Evolutionary conservation across 306 rosid genomes (phyloP).

Genomic region (Castanea sativa): DNA sequence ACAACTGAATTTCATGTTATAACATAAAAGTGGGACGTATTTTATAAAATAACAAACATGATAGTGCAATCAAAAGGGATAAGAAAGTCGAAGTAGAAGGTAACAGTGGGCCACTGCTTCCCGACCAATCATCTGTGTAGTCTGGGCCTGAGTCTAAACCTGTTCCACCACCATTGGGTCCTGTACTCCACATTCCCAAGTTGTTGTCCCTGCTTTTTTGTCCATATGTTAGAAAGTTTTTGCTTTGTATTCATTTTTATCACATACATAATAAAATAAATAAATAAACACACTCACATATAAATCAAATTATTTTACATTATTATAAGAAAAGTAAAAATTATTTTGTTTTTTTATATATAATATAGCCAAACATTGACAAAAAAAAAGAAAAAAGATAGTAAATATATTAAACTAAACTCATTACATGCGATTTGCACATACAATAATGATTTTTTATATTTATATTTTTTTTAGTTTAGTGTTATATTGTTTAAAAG

Average conservation of each 20-base stretch:
- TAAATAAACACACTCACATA: no score
- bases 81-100: constrained; percentile 14
- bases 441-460: no score
- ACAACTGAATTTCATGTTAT: not conserved
- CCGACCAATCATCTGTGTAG: constrained; percentile 55
- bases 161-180: constrained; percentile 28
- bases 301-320: no score
- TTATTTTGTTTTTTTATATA: no score
- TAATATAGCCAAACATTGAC: no score
- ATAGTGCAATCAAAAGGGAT: constrained; percentile 18
- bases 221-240: not conserved
- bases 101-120: constrained; percentile 21
- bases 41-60: constrained; percentile 20
- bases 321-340: no score
- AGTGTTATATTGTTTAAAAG: no score
- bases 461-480: no score
- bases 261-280: not conserved
- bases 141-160: constrained; percentile 38
- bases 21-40: not conserved
- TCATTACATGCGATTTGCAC: no score
- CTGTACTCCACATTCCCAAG: constrained; percentile 57
- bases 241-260: not conserved
- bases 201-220: constrained; percentile 44
- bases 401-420: no score
- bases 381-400: no score